phyloP scores from a whole-genome alignment of 192 early-diverging fungal genomes.

The Gamsiella multidivaricata region DNA sequence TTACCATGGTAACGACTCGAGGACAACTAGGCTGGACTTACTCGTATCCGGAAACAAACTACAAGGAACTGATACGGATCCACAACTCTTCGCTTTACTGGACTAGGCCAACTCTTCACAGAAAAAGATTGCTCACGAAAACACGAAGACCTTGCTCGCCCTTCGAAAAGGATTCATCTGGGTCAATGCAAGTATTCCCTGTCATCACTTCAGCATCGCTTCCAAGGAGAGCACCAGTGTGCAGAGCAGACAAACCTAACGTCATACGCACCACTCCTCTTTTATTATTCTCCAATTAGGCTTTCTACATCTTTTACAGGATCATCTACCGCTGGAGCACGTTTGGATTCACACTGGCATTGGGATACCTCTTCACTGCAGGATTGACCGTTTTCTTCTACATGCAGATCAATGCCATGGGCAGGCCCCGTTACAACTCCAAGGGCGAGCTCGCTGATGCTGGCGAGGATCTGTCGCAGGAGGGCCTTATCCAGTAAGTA shows the following conservation, averaged over 20 bases:
- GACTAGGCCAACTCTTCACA: constrained; percentile 72
- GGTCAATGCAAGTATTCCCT: constrained; percentile 57
- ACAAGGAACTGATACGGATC: neutral
- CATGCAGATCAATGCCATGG: constrained; percentile 56
- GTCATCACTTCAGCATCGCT: neutral
- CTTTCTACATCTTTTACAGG: constrained; percentile 65
- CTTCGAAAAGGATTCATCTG: constrained; percentile 62
- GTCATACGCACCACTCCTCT: no score
- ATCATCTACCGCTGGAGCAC: constrained; percentile 63
- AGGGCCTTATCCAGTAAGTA: constrained; percentile 66
- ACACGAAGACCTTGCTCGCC: constrained; percentile 63
- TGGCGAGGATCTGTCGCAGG: constrained; percentile 65
- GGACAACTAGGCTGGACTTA: no score
- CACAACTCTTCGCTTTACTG: neutral
- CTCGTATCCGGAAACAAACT: no score
- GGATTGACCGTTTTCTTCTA: constrained; percentile 64
- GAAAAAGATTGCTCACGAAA: constrained; percentile 69
- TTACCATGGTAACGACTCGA: constrained; percentile 10
- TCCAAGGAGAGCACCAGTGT: neutral
- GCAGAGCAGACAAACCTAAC: no score
- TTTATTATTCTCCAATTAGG: constrained; percentile 30
- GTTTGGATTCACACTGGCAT: constrained; percentile 56
- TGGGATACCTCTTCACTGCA: constrained; percentile 56
- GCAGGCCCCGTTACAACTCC: constrained; percentile 57
- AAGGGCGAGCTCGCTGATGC: constrained; percentile 54